Evolutionary conservation across 1,284 basidiomycete species (phyloP).

Genomic region (Ceratobasidium sp.): DNA sequence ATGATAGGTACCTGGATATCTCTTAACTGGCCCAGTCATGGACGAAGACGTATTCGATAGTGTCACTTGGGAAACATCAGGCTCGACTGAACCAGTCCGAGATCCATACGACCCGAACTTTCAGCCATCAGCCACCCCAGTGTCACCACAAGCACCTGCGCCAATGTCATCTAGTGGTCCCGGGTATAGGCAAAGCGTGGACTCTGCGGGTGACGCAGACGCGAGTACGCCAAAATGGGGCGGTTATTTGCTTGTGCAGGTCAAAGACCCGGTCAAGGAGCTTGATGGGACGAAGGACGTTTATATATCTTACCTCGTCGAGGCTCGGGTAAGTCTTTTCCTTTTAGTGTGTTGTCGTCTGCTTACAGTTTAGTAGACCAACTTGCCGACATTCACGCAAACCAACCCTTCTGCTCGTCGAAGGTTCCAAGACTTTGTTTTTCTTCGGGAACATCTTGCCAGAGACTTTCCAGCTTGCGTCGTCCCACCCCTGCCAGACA

Average conservation of each 20-base stretch:
- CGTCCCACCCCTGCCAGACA: conserved; percentile 95
- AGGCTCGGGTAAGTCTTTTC: conserved; percentile 76
- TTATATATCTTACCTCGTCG: conserved; percentile 94
- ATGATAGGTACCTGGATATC: background rate
- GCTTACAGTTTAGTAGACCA: conserved; percentile 66
- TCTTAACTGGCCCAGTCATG: conserved; percentile 8
- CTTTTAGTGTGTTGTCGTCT: conserved; percentile 32
- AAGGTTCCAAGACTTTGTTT: conserved; percentile 97
- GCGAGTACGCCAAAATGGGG: conserved; percentile 77
- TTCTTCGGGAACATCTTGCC: conserved; percentile 87
- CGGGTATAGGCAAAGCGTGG: conserved; percentile 40
- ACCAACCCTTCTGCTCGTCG: conserved; percentile 79
- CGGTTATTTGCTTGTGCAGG: conserved; percentile 84
- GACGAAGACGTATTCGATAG: conserved; percentile 83
- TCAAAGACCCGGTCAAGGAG: conserved; percentile 95
- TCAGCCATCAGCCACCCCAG: conserved; percentile 53
- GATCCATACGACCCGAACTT: conserved; percentile 60
- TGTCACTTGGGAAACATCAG: conserved; percentile 83
- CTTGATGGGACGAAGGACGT: conserved; percentile 95
- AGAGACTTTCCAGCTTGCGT: conserved; percentile 97
- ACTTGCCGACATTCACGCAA: conserved; percentile 80
- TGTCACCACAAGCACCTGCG: conserved; percentile 34
- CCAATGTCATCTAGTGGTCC: conserved; percentile 23
- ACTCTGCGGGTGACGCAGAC: conserved; percentile 37
- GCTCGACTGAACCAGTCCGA: conserved; percentile 56